A percentile compares a stretch with the other conserved stretches of the same genome.
phyloP scores from a whole-genome alignment of 2,329 filamentous ascomycete genomes.

The Hymenoscyphus repandus region DNA sequence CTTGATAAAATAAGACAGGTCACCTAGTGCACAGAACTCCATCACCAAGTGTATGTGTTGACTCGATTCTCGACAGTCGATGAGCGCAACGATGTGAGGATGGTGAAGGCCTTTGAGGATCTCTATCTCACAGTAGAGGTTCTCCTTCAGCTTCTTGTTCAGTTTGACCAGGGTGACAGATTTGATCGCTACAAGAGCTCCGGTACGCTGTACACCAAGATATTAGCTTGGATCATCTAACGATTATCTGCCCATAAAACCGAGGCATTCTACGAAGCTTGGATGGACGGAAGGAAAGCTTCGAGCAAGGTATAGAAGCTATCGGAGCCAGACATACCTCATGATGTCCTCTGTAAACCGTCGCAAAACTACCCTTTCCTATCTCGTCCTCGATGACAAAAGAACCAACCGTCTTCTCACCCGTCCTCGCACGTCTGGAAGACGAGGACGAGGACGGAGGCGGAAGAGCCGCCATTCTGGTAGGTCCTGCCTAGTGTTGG shows the following conservation, averaged over 20 bases:
- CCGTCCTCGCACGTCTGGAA: slow-evolving; percentile 34
- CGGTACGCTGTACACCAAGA: slow-evolving; percentile 55
- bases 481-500: slow-evolving; percentile 13
- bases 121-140: slow-evolving; percentile 89
- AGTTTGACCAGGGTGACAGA: slow-evolving; percentile 87
- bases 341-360: slow-evolving; percentile 83
- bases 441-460: slow-evolving; percentile 36
- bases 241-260: no score
- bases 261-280: background rate
- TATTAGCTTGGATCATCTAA: slow-evolving; percentile 14
- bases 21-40: slow-evolving; percentile 96
- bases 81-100: slow-evolving; percentile 92
- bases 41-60: slow-evolving; percentile 94
- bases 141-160: slow-evolving; percentile 94
- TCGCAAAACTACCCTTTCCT: slow-evolving; percentile 95
- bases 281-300: no score
- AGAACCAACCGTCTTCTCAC: slow-evolving; percentile 55
- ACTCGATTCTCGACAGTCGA: slow-evolving; percentile 84
- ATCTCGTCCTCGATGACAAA: slow-evolving; percentile 86
- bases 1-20: slow-evolving; percentile 93
- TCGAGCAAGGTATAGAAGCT: slow-evolving; percentile 10
- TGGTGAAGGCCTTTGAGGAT: slow-evolving; percentile 92
- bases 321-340: slow-evolving; percentile 52
- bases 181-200: slow-evolving; percentile 88
- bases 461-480: slow-evolving; percentile 37